Evolutionary conservation across 441 rosid genomes (phyloP), one percentile per base, ranked within the genome.

Genomic region (Populus trichocarpa): DNA sequence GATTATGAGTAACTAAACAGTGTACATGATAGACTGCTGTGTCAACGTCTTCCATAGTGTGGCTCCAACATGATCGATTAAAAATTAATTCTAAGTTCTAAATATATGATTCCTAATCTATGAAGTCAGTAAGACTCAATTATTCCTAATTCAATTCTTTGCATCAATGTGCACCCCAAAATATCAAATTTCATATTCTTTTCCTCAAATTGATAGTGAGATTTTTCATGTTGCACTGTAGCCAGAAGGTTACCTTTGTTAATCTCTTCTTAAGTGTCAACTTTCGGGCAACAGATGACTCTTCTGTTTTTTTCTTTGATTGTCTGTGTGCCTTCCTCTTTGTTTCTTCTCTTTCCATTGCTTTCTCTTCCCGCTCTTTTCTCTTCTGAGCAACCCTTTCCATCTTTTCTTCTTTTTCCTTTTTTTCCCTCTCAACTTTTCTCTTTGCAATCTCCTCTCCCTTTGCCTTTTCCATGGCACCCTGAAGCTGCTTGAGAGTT

Each of bases 251-350:
- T 88, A 95, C 98, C 97, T 87, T 92, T 72, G 85, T 84, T 77
- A 92, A 85, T 82, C 82, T 88, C 81, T 81, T 86, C 79, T 86
- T 88, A n/a, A 92, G 93, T 77, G 83, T 87, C 77, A 80, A 77
- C 61, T 77, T 86, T 67, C 10, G 64, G 71, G 80, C 63, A 74
- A 67, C 75, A 59, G 77, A 76, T 23, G 42, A 72, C 61, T 86
- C 79, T 71, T 72, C 82, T 80, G 77, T 80, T 67, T 71, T 67
- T 81, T 84, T 74, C 75, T 80, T 81, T 42, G 80, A 46, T 74
- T 80, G 84, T 85, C 70, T 84, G 76, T 40, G 20, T 2, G 40
- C 69, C 74, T 67, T 74, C 75, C 72, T 83, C 86, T 83, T 86
- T 30, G 73, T 70, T 78, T 80, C 77, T 81, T 77, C 74, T 80